These are phyloP conservation scores for Proliferodiscus dingleyae DNA, from an alignment of 2,329 filamentous ascomycete species.

Conservation along the genomic window DNA sequence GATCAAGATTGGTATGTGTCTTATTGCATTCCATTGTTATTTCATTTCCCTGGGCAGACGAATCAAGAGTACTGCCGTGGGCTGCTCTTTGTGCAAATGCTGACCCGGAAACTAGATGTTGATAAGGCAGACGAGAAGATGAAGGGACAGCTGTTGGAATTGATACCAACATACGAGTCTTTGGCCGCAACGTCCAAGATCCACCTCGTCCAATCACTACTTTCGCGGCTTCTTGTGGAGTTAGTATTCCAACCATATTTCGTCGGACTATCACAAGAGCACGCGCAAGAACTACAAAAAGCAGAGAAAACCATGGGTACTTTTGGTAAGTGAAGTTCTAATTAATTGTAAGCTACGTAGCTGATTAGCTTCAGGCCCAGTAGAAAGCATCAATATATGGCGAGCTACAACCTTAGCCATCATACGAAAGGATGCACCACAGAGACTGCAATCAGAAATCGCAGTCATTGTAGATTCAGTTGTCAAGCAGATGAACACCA, in stretches of 20 bases:
- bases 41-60: neutral
- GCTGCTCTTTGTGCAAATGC: neutral
- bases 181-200: constrained; percentile 52
- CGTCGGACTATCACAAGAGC: constrained; percentile 54
- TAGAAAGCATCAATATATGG: constrained; percentile 59
- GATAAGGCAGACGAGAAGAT: constrained; percentile 37
- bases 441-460: constrained; percentile 44
- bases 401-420: constrained; percentile 59
- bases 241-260: constrained; percentile 59
- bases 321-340: constrained; percentile 28
- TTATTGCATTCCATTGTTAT: neutral
- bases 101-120: constrained; percentile 36
- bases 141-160: constrained; percentile 39
- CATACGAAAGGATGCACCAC: constrained; percentile 48
- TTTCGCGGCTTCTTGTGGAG: constrained; percentile 56
- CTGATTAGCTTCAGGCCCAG: constrained; percentile 35
- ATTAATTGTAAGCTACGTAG: too few relatives aligned
- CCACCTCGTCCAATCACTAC: constrained; percentile 57
- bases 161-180: constrained; percentile 55
- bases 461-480: constrained; percentile 38
- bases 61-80: neutral
- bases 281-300: constrained; percentile 43
- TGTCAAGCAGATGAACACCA: constrained; percentile 42
- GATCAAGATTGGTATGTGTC: constrained; percentile 44
- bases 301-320: constrained; percentile 21